Evolutionary conservation across 768 basidiomycete genomes (phyloP).

Genomic region (Amanita subjunquillea): DNA sequence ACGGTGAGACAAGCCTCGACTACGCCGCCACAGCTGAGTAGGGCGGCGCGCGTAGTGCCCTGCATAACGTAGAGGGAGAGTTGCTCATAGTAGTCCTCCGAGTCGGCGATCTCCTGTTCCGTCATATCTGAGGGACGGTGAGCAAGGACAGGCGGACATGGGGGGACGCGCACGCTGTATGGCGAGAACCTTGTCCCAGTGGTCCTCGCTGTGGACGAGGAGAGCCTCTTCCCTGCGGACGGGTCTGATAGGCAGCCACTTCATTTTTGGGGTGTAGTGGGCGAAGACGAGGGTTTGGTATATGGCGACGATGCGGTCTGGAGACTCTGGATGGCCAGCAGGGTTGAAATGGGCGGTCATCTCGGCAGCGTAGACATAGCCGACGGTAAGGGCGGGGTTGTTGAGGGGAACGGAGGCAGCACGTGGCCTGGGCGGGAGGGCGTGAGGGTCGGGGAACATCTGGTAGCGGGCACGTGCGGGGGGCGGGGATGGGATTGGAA

Average conservation of each 20-base stretch:
- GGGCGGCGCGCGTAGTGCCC: conserved; percentile 75
- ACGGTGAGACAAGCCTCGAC: conserved; percentile 86
- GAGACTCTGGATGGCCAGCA: conserved; percentile 57
- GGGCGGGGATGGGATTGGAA: conserved; percentile 21
- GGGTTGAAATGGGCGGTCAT: conserved; percentile 80
- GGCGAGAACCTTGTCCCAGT: conserved; percentile 84
- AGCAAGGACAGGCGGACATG: neutral
- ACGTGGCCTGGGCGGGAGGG: conserved; percentile 17
- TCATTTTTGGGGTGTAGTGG: conserved; percentile 62
- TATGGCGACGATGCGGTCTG: conserved; percentile 77
- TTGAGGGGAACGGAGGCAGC: conserved; percentile 34
- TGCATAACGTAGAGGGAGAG: conserved; percentile 88
- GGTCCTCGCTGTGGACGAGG: conserved; percentile 84
- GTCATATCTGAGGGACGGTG: conserved; percentile 46
- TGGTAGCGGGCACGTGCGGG: conserved; percentile 1
- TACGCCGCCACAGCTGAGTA: conserved; percentile 89
- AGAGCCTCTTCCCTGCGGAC: conserved; percentile 71
- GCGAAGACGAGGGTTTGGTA: conserved; percentile 52
- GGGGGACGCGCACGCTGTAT: conserved; percentile 55
- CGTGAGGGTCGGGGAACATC: conserved; percentile 7
- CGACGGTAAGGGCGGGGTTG: conserved; percentile 41
- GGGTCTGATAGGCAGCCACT: conserved; percentile 62
- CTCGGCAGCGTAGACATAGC: conserved; percentile 76
- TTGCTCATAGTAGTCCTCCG: conserved; percentile 78
- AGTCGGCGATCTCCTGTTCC: conserved; percentile 63